Base-by-base conservation (phyloP, 2,329 filamentous ascomycete species). In the Dactylellina haptotyla region DNA sequence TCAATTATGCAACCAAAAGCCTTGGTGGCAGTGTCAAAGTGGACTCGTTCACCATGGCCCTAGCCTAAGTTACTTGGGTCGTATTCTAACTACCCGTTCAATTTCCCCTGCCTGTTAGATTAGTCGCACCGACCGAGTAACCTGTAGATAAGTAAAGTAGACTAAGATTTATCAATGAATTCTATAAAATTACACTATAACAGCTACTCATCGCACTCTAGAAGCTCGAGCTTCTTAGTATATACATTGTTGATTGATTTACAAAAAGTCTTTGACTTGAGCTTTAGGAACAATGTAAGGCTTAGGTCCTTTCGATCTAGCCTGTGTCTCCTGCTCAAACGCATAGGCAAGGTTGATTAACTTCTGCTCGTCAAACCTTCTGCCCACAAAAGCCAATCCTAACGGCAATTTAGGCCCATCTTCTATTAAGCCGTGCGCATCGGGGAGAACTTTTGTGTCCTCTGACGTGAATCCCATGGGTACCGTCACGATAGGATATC, bases 1-100 rank as follows among this genome's bases (percentile, higher is more conserved):
- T 82, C 53, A 82, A 82, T 46, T 80, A 79, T 64, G 80, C 81
- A 4, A 81, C 81, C 0, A 77, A 79, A 50, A 74, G 75, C 12
- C 25, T 81, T 32, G 80, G 80, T 2, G 81, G 80, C 0, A 59
- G 76, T 51, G 75, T 81, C 4, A 76, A 53, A 3, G 77, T 80
- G 1, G 77, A 78, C 57, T 73, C 67, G 23, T 79, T 79, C 54
- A 57, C 62, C 2, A 58, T 50, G 51, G 37, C 25, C 2, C 41
- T 66, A 10, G 62, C 62, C 1, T 66, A 66, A 23, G 16, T 6
- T 46, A 20, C n/a, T n/a, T n/a, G n/a, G n/a, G n/a, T n/a, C n/a
- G n/a, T n/a, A n/a, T n/a, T n/a, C n/a, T n/a, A n/a, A n/a, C n/a
- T n/a, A n/a, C n/a, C n/a, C n/a, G n/a, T n/a, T n/a, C n/a, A n/a